phyloP scores from a whole-genome alignment of 495 filamentous ascomycete genomes.

The Neurospora sp. region DNA sequence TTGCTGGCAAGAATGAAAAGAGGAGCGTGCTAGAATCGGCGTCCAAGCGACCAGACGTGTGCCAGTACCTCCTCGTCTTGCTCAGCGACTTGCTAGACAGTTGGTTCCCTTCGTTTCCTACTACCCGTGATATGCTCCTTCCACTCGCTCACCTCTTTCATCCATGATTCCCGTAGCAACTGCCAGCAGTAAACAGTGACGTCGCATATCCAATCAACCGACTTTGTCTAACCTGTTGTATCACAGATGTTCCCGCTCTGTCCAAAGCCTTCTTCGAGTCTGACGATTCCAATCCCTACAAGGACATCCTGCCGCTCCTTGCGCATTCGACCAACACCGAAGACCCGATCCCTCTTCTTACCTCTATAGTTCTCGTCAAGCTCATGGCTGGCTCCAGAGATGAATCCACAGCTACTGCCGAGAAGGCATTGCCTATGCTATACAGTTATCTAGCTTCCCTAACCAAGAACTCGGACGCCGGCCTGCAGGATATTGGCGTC shows the following conservation, averaged over 20 bases:
- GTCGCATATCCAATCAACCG: neutral
- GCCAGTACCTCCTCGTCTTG: constrained; percentile 90
- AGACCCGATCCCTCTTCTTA: constrained; percentile 79
- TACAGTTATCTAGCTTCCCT: constrained; percentile 78
- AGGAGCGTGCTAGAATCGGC: constrained; percentile 75
- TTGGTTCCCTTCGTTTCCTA: constrained; percentile 27
- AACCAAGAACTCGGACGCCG: constrained; percentile 65
- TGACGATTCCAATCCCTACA: constrained; percentile 56
- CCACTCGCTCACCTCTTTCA: neutral
- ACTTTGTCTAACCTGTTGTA: constrained; percentile 7
- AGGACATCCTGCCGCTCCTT: constrained; percentile 76
- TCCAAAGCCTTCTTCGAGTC: constrained; percentile 63
- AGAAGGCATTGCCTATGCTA: constrained; percentile 68
- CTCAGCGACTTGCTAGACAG: constrained; percentile 81
- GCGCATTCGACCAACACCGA: constrained; percentile 69
- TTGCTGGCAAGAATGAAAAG: constrained; percentile 59
- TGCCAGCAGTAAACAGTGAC: neutral
- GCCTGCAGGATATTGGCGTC: constrained; percentile 90
- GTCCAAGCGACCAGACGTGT: constrained; percentile 69
- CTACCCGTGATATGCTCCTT: neutral
- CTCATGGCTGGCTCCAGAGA: constrained; percentile 65
- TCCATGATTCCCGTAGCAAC: neutral
- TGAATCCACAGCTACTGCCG: constrained; percentile 45
- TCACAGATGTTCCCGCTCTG: constrained; percentile 65
- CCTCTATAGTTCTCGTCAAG: constrained; percentile 74